These are phyloP conservation scores for Vitis hybrid DNA, from an alignment of 177 flowering plant species.

Conservation along the genomic window DNA sequence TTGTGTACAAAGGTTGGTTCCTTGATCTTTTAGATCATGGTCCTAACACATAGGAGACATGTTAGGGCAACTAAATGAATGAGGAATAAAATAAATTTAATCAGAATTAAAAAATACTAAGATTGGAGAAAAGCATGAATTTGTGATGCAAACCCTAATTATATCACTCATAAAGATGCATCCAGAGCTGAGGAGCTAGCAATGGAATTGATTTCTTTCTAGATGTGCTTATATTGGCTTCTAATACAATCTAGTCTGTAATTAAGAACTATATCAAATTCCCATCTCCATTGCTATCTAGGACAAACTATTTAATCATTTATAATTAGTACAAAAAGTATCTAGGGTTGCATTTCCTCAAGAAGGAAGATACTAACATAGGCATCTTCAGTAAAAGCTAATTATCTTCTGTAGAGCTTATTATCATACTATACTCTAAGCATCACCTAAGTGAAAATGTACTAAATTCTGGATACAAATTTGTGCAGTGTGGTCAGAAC, in stretches of 20 bases:
- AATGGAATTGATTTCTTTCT: conserved; percentile 10
- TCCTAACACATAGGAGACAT: background rate
- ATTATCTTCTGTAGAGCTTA: background rate
- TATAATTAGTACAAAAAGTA: background rate
- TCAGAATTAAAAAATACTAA: background rate
- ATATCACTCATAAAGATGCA: background rate
- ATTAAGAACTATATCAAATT: background rate
- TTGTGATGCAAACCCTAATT: background rate
- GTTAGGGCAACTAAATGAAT: background rate
- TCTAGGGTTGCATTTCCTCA: background rate
- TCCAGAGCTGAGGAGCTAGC: background rate
- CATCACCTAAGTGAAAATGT: background rate
- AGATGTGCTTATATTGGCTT: conserved; percentile 11
- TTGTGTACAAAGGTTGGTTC: background rate
- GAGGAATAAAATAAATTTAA: background rate
- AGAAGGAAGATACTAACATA: background rate
- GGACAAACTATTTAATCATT: background rate
- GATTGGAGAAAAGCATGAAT: background rate
- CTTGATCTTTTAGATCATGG: background rate
- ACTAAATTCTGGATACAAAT: too few relatives aligned
- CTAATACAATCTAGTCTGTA: background rate
- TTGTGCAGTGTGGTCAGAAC: too few relatives aligned
- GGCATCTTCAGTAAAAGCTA: background rate
- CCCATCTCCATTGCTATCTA: background rate
- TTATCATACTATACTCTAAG: background rate